Evolutionary conservation across 306 rosid genomes (phyloP).

Genomic region (Begonia loranthoides): DNA sequence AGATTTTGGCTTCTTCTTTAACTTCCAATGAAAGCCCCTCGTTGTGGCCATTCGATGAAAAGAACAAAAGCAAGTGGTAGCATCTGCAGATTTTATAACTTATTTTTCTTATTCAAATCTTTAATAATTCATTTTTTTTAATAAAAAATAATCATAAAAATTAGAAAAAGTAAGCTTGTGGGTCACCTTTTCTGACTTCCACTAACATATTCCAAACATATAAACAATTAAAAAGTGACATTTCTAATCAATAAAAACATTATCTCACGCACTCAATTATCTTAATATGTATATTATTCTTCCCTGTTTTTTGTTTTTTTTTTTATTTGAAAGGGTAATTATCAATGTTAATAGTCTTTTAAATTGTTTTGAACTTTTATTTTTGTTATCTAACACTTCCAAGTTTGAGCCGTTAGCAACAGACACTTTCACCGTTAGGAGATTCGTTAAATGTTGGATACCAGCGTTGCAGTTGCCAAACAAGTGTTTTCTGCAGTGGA

Average conservation of each 20-base stretch:
- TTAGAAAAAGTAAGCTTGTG: slow-evolving; percentile 26
- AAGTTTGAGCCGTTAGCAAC: too few relatives aligned
- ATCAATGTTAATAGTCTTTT: too few relatives aligned
- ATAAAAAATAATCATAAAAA: slow-evolving; percentile 9
- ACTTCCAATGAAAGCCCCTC: slow-evolving; percentile 61
- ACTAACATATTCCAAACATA: slow-evolving; percentile 82
- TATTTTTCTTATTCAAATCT: neutral
- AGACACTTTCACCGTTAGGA: too few relatives aligned
- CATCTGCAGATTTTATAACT: slow-evolving; percentile 1
- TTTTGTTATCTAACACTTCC: too few relatives aligned
- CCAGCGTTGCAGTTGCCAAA: too few relatives aligned
- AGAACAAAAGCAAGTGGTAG: slow-evolving; percentile 35
- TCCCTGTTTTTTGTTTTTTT: neutral
- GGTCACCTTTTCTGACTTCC: slow-evolving; percentile 93
- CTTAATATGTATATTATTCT: slow-evolving; percentile 14
- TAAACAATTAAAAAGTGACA: slow-evolving; percentile 36
- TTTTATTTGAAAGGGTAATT: slow-evolving; percentile 40
- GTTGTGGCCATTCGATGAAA: slow-evolving; percentile 66
- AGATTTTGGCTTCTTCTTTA: slow-evolving; percentile 17
- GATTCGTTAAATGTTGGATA: too few relatives aligned
- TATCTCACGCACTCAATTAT: slow-evolving; percentile 46
- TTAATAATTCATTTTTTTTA: neutral
- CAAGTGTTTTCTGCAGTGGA: too few relatives aligned
- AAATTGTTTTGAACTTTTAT: too few relatives aligned
- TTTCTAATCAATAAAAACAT: slow-evolving; percentile 39